Evolutionary conservation across 2,329 filamentous ascomycete genomes (phyloP).

Genomic region (Diaporthe ilicicola): DNA sequence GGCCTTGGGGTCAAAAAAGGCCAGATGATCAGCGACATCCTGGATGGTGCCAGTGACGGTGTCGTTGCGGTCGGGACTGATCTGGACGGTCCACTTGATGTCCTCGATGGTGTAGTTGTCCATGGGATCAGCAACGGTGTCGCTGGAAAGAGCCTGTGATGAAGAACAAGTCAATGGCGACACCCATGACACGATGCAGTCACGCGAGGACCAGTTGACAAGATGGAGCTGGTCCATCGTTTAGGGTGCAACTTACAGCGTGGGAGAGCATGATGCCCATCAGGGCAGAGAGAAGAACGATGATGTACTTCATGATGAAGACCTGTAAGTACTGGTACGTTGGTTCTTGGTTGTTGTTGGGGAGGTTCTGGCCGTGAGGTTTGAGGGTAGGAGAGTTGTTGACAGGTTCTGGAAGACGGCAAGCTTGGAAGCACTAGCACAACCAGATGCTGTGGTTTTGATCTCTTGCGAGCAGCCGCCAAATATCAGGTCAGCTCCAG

Average conservation of each 20-base stretch:
- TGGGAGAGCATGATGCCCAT: slow-evolving; percentile 9
- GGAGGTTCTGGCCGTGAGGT: not conserved
- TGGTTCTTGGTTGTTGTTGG: not conserved
- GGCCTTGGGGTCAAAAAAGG: not conserved
- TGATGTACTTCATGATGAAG: slow-evolving; percentile 7
- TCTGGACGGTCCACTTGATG: not conserved
- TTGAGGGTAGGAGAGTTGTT: not conserved
- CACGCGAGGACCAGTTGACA: too few species aligned
- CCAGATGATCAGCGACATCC: slow-evolving; percentile 2
- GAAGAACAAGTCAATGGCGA: not conserved
- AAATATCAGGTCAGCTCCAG: not conserved
- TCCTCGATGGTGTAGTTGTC: not conserved
- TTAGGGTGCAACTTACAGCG: not conserved
- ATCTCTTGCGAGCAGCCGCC: not conserved
- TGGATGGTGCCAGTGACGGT: slow-evolving; percentile 7
- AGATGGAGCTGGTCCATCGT: not conserved
- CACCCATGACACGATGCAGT: not conserved
- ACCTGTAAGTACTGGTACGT: not conserved
- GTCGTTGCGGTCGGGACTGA: not conserved
- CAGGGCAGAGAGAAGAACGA: not conserved
- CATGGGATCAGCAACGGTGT: not conserved
- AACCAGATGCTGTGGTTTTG: not conserved
- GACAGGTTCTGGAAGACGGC: too few species aligned
- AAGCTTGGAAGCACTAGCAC: not conserved
- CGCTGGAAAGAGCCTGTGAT: not conserved